Evolutionary conservation across 2,329 filamentous ascomycete genomes (phyloP), one percentile per base, ranked within the genome.

Genomic region (Talaromyces sp.): DNA sequence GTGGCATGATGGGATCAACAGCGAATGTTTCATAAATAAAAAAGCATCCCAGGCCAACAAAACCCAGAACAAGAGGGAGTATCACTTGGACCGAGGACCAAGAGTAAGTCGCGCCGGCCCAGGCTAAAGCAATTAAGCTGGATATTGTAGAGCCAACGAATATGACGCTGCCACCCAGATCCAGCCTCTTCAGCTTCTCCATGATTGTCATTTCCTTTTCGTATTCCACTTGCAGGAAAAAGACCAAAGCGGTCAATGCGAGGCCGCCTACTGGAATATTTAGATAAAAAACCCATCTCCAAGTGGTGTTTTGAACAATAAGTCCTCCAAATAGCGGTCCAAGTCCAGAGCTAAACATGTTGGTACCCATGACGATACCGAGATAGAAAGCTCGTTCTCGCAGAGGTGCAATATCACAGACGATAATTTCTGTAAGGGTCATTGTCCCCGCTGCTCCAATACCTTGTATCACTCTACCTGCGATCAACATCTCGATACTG

Each of bases 381-480:
- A 75, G 63, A 61, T 71, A 75, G 10, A 73, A 73, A 1, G 71
- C 71, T 33, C 73, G 67, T 24, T 76, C 72, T 13, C 74, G 66
- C 27, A 83, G 71, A 10, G 81, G 79, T 3, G 83, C 78, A 43
- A 83, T 73, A 66, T 84, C 81, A 13, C 78, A 78, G 2, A 83
- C 73, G 1, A 83, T 74, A 19, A 83, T 76, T 37, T 82, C 79
- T 0, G 75, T 76, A 57, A 84, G 68, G 4, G 73, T 41, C 64
- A 27, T 68, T 70, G 67, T 77, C 0, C 83, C 83, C 1, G 80
- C 82, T 1, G 74, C 78, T 0, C 82, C 83, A 2, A 83, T 69
- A 0, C 87, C 86, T 63, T 88, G 85, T 1, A 89, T 71, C 0
- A 79, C 78, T 0, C 86, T 79, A n/a, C 84, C 85, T 67, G 77